Evolutionary conservation across 2,329 filamentous ascomycete species (phyloP), one percentile per base, ranked within the genome.

Genomic region (Metarhizium humberi): DNA sequence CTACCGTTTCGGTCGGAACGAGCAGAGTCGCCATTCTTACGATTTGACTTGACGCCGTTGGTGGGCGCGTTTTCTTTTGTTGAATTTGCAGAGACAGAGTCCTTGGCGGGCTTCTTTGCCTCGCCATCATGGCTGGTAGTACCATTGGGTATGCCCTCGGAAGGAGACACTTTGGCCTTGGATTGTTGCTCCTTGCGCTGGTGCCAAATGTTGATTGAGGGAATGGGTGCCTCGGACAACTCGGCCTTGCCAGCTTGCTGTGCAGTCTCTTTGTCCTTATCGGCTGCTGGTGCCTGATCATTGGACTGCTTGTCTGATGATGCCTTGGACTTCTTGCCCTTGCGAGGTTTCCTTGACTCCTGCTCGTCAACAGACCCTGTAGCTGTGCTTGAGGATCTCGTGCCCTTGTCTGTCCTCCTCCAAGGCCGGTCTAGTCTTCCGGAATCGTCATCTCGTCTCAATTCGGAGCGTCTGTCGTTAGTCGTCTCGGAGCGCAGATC

Each of bases 121-220:
- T 81, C 80, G 36, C 73, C 63, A 32, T 61, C 56, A 54, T 65
- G 59, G 56, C 60, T 57, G 16, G 64, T 54, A 29, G 57, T 60
- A 30, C 64, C 64, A 50, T 69, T 70, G 58, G 61, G 55, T n/a
- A 63, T 59, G 51, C 66, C 67, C 63, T 81, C 81, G n/a, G 60
- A 52, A n/a, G 63, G 54, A 13, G 66, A 55, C 6, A 66, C 57
- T 63, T 77, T 79, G 29, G 69, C 67, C 67, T 83, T 85, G 43
- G 80, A 75, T 59, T 78, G 73, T 50, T 84, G 84, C 64, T 90
- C 86, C 63, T 80, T 86, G 55, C 92, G 82, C 71, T 92, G 84
- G 59, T 85, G 81, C 92, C 94, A 99, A 59, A 92, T 76, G 69
- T 99, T 99, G 56, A 96, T 87, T 2, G 83, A 71, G 0, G 94